Conservation (phyloP, 768 basidiomycete species). For the Psilocybe sp. region DNA sequence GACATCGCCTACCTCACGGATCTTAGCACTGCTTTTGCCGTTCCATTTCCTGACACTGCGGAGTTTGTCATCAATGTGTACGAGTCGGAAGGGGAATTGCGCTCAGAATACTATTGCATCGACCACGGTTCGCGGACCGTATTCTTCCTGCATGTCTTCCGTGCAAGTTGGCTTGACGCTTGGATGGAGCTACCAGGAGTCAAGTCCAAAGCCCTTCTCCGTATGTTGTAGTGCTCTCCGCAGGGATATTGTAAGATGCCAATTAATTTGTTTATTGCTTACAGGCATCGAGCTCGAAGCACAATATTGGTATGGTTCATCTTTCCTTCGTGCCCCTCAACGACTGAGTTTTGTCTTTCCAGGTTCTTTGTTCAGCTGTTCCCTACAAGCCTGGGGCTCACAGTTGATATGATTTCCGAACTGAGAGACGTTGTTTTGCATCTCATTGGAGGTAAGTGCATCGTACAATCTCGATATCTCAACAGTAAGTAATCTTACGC, state of each 20-base stretch:
- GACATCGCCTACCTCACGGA: too few species aligned
- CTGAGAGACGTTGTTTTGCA: constrained; percentile 34
- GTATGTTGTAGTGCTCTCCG: constrained; percentile 26
- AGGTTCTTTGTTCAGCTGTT: constrained; percentile 27
- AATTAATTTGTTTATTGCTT: neutral
- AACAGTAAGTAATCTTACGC: neutral
- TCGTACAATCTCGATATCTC: neutral
- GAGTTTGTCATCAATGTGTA: too few species aligned
- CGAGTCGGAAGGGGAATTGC: too few species aligned
- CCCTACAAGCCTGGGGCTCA: constrained; percentile 24
- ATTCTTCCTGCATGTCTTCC: constrained; percentile 50
- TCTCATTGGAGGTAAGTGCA: constrained; percentile 27
- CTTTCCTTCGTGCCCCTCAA: too few species aligned
- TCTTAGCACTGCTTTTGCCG: too few species aligned
- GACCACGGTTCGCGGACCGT: constrained; percentile 40
- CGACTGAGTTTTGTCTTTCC: too few species aligned
- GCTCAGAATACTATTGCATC: constrained; percentile 17
- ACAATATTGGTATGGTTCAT: constrained; percentile 31
- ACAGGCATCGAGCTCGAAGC: constrained; percentile 34
- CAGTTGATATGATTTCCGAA: constrained; percentile 23
- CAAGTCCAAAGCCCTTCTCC: constrained; percentile 31
- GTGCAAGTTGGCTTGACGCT: constrained; percentile 24
- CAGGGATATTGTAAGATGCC: neutral
- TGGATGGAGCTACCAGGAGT: constrained; percentile 33
- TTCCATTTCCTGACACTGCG: too few species aligned